These are phyloP conservation scores for Anastatica hierochuntica DNA, from an alignment of 345 rosid genomes.

Conservation along the genomic window DNA sequence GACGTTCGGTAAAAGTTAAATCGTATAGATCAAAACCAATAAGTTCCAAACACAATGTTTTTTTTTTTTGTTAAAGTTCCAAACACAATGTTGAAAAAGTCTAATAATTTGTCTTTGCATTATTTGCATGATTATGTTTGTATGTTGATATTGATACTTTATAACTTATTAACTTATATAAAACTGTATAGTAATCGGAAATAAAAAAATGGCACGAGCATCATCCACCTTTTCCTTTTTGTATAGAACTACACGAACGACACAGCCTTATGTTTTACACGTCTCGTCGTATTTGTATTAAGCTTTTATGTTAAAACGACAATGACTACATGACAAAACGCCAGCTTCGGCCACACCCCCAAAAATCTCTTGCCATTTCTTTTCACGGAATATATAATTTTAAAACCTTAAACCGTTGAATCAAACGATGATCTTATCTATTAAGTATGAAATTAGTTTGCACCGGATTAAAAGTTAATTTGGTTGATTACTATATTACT, in stretches of 20 bases:
- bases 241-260: conserved; percentile 20
- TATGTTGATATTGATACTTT: conserved; percentile 15
- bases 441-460: too few species aligned
- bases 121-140: conserved; percentile 7
- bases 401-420: neutral
- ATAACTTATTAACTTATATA: neutral
- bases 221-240: conserved; percentile 20
- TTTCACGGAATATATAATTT: neutral
- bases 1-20: conserved; percentile 7
- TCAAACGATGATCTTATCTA: too few species aligned
- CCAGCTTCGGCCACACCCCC: conserved; percentile 31
- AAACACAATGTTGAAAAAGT: too few species aligned
- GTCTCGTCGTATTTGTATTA: conserved; percentile 28
- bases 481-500: too few species aligned
- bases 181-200: neutral
- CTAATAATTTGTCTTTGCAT: too few species aligned
- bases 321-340: conserved; percentile 29
- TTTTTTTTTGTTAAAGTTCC: too few species aligned
- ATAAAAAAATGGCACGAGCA: conserved; percentile 19
- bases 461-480: too few species aligned
- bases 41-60: conserved; percentile 18
- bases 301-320: conserved; percentile 23
- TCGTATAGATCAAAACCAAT: conserved; percentile 8
- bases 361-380: conserved; percentile 18
- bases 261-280: conserved; percentile 28